A percentile compares a stretch with the other conserved stretches of the same genome.
phyloP scores from a whole-genome alignment of 129 eudicot species.

The carrot (Daucus carota) region DH1_v3.0 NC_030385.2:1699501-1700000 shows the following conservation, averaged over 20 bases:
- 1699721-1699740: background rate
- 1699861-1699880: background rate
- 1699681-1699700: background rate
- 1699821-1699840: background rate
- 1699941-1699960: constrained; percentile 10
- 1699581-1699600: background rate
- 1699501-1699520: background rate
- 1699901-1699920: constrained; percentile 44
- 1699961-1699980: background rate
- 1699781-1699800: background rate
- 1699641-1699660: background rate
- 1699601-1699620: background rate
- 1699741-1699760: background rate
- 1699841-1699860: background rate
- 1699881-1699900: background rate
- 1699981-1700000: background rate
- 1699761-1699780: background rate
- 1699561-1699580: background rate
- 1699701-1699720: background rate
- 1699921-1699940: constrained; percentile 46
- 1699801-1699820: background rate
- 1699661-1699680: background rate
- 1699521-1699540: background rate
- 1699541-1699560: background rate
- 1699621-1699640: background rate